Evolutionary conservation across 2,329 filamentous ascomycete species (phyloP).

Genomic region (Shiraia sp.): DNA sequence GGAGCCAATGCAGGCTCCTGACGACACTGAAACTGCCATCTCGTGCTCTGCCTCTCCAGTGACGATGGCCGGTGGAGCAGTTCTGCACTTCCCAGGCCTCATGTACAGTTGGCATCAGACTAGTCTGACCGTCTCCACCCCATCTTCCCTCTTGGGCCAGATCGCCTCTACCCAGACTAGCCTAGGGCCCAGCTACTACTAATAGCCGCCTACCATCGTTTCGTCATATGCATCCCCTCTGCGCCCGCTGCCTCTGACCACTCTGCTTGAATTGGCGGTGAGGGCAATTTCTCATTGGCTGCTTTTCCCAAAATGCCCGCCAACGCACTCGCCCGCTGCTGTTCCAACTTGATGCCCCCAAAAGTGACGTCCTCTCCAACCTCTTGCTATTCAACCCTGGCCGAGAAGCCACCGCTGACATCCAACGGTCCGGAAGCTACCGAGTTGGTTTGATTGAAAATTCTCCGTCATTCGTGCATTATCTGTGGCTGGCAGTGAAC

Average conservation of each 20-base stretch:
- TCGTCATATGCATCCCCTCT: constrained; percentile 33
- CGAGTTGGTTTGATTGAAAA: background rate
- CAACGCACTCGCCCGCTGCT: constrained; percentile 19
- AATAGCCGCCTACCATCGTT: constrained; percentile 12
- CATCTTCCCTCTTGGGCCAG: too few species aligned
- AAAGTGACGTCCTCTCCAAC: constrained; percentile 24
- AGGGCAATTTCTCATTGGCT: constrained; percentile 35
- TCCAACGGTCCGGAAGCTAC: constrained; percentile 9
- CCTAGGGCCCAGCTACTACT: constrained; percentile 6
- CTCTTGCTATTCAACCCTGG: constrained; percentile 13
- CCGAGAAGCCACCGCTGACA: constrained; percentile 6
- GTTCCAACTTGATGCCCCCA: constrained; percentile 22
- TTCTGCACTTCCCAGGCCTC: constrained; percentile 15
- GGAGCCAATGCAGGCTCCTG: too few species aligned
- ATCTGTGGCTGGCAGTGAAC: too few species aligned
- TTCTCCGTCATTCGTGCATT: too few species aligned
- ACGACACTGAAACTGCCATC: constrained; percentile 25
- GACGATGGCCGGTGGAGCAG: constrained; percentile 14
- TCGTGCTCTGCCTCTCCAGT: constrained; percentile 24
- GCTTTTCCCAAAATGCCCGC: constrained; percentile 24
- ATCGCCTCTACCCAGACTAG: constrained; percentile 5
- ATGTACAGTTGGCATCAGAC: background rate
- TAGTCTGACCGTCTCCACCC: background rate
- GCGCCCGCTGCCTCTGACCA: constrained; percentile 27
- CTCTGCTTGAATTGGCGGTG: constrained; percentile 41